Conservation (phyloP, 1,139 yeast species). For the Nakaseomyces bracarensis region DNA sequence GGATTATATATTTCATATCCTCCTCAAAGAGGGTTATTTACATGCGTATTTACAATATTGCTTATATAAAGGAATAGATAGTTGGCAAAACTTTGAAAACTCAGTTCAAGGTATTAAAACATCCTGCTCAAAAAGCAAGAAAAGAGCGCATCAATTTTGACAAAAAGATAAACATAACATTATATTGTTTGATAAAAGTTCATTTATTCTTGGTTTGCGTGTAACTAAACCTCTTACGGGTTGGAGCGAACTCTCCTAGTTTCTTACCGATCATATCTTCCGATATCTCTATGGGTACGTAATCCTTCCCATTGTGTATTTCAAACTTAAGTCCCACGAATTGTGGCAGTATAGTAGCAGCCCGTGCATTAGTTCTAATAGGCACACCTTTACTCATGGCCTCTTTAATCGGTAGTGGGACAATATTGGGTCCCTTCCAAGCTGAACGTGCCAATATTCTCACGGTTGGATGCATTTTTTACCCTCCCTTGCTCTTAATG, state of each 20-base stretch:
- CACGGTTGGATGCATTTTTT: slow-evolving; percentile 17
- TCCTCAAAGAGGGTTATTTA: too few relatives aligned
- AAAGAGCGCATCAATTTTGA: too few relatives aligned
- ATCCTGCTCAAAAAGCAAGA: too few relatives aligned
- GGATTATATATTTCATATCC: too few relatives aligned
- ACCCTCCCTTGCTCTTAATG: not conserved
- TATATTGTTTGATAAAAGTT: too few relatives aligned
- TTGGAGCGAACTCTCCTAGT: slow-evolving; percentile 90
- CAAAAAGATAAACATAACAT: too few relatives aligned
- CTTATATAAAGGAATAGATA: too few relatives aligned
- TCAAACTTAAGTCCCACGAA: slow-evolving; percentile 92
- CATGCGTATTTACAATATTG: too few relatives aligned
- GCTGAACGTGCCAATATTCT: slow-evolving; percentile 28
- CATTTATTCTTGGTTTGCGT: slow-evolving; percentile 47
- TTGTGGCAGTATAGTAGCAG: slow-evolving; percentile 90
- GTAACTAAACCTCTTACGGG: slow-evolving; percentile 79
- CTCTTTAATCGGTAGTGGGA: slow-evolving; percentile 82
- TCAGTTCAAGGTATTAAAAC: too few relatives aligned
- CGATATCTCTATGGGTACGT: slow-evolving; percentile 75
- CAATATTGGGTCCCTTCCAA: slow-evolving; percentile 74
- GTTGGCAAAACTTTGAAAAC: too few relatives aligned
- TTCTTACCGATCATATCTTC: slow-evolving; percentile 98
- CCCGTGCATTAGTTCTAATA: slow-evolving; percentile 86
- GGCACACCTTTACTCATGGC: slow-evolving; percentile 78
- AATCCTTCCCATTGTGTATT: slow-evolving; percentile 92